Evolutionary conservation across 2,329 filamentous ascomycete species (phyloP).

Genomic region (Alternaria longipes): DNA sequence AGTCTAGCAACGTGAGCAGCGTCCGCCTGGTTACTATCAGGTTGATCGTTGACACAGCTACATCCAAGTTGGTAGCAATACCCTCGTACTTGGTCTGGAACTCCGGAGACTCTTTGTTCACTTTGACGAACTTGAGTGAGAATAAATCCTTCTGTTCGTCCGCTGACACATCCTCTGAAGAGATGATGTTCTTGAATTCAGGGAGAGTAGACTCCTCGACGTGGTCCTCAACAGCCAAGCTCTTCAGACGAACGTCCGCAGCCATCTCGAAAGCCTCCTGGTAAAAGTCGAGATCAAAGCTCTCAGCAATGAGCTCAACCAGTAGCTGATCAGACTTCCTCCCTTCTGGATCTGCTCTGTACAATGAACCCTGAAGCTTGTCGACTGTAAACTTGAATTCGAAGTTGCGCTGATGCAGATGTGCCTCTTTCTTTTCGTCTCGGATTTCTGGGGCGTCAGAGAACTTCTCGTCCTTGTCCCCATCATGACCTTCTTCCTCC

Average conservation of each 20-base stretch:
- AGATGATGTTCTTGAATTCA: slow-evolving; percentile 98
- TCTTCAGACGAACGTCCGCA: slow-evolving; percentile 87
- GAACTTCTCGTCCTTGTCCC: slow-evolving; percentile 70
- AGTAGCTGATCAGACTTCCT: slow-evolving; percentile 80
- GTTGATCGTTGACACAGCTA: slow-evolving; percentile 94
- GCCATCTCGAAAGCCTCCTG: slow-evolving; percentile 91
- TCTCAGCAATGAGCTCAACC: slow-evolving; percentile 89
- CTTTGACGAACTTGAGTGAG: slow-evolving; percentile 85
- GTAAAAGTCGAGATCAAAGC: slow-evolving; percentile 87
- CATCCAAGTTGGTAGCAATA: slow-evolving; percentile 90
- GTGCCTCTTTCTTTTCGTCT: slow-evolving; percentile 53
- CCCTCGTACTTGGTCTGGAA: slow-evolving; percentile 92
- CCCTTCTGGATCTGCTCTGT: slow-evolving; percentile 81
- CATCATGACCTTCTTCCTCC: slow-evolving; percentile 74
- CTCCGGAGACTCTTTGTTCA: slow-evolving; percentile 90
- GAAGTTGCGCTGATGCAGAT: slow-evolving; percentile 88
- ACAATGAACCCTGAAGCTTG: slow-evolving; percentile 90
- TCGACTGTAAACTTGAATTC: slow-evolving; percentile 98
- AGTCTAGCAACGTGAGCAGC: slow-evolving; percentile 89
- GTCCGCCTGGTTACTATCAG: slow-evolving; percentile 93
- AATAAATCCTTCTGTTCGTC: slow-evolving; percentile 83
- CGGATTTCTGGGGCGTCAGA: slow-evolving; percentile 73
- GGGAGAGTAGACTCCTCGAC: slow-evolving; percentile 84
- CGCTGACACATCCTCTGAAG: slow-evolving; percentile 77
- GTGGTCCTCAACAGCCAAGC: slow-evolving; percentile 90